Evolutionary conservation across 371 early-diverging fungal genomes (phyloP), one percentile per base, ranked within the genome.

Genomic region (Mucor mucedo): DNA sequence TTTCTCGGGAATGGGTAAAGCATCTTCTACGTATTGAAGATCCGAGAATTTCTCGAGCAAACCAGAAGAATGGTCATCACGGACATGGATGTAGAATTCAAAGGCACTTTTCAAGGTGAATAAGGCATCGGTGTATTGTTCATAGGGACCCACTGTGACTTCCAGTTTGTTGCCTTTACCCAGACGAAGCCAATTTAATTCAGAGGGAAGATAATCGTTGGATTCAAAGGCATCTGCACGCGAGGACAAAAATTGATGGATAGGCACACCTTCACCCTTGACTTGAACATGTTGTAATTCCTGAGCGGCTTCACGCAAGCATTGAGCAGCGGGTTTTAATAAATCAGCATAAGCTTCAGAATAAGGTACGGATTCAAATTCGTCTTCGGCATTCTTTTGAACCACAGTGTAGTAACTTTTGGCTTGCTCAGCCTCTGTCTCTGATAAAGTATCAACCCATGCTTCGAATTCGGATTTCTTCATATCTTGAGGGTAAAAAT

Each of bases 401-500:
- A 91, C 76, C 0, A 84, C 69, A 10, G 90, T 82, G 58, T 93
- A 93, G 60, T 90, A 93, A 39, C 90, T 84, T 60, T 82, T 83
- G 60, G 93, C 93, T 14, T 82, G 62, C 45, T 67, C 62, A 45
- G 75, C 71, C 11, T 87, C 85, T 14, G 74, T 79, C 1, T 76
- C 67, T 6, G 69, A 52, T 42, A 93, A 69, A 2, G 83, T 76
- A 2, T 54, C 66, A 2, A 84, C 65, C 90, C 90, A 93, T 0
- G 56, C 58, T 49, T 83, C 70, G 55, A 90, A 93, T 70, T 93
- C 91, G 14, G 79, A 79, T 55, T 79, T 80, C 39, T 84, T 85
- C 86, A 93, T 91, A 42, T 88, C 88, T 49, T 89, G 91, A 6
- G 93, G 92, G 57, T 93, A 93, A 61, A 86, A 90, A 65, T 90